Percentiles rank a stretch among this genome's conserved stretches.
phyloP scores from a whole-genome alignment of 306 rosid genomes.

The Fagus crenata region DNA sequence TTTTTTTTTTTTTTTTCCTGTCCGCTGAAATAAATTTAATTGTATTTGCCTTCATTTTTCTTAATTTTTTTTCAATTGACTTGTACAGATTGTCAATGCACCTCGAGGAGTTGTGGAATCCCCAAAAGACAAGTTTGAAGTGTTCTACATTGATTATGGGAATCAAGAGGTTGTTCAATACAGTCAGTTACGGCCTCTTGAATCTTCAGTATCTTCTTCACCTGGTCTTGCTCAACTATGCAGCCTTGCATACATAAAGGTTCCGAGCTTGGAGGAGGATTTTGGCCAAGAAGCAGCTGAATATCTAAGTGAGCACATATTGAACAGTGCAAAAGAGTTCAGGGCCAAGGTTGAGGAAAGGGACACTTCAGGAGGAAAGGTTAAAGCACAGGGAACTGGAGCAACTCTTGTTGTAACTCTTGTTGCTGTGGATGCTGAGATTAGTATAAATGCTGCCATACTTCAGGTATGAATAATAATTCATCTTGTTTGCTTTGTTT shows the following conservation, averaged over 20 bases:
- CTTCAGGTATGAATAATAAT: conserved; percentile 60
- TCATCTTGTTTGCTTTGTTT: conserved; percentile 16
- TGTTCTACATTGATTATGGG: conserved; percentile 90
- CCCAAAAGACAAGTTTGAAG: conserved; percentile 72
- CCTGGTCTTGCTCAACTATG: conserved; percentile 92
- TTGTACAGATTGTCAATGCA: conserved; percentile 66
- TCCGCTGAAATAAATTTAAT: neutral
- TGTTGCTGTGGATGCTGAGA: conserved; percentile 82
- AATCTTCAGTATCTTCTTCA: conserved; percentile 72
- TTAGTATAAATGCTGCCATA: conserved; percentile 83
- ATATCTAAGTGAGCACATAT: conserved; percentile 64
- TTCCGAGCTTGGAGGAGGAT: conserved; percentile 84
- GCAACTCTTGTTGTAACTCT: conserved; percentile 68
- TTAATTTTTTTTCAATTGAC: conserved; percentile 28
- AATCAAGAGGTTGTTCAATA: conserved; percentile 82
- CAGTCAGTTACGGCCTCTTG: conserved; percentile 76
- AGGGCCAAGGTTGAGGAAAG: conserved; percentile 86
- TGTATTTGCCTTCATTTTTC: neutral
- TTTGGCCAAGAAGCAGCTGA: conserved; percentile 94
- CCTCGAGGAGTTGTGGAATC: conserved; percentile 94
- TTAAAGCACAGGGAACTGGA: conserved; percentile 94
- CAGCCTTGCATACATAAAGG: conserved; percentile 81
- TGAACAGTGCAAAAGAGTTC: conserved; percentile 67
- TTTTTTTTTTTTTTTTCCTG: neutral
- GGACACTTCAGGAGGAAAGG: conserved; percentile 86